Evolutionary conservation across 805 yeast species (phyloP).

Genomic region (Candida coquimbonensis): DNA sequence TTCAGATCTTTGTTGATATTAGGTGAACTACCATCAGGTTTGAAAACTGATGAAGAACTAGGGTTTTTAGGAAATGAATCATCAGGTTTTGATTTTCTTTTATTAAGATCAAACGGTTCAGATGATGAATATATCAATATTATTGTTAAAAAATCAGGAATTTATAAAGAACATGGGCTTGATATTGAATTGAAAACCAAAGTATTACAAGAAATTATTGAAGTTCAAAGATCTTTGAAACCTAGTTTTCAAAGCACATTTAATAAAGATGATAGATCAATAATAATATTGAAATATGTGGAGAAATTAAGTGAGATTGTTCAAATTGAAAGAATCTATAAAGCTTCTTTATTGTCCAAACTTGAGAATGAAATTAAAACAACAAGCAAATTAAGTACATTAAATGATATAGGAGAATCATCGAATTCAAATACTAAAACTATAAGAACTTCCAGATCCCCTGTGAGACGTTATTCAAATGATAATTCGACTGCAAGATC

Average conservation of each 20-base stretch:
- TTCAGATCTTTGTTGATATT: conserved; percentile 56
- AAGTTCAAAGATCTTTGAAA: conserved; percentile 19
- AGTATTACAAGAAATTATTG: conserved; percentile 31
- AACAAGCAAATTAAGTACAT: not conserved
- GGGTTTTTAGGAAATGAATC: conserved; percentile 10
- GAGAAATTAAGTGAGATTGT: conserved; percentile 49
- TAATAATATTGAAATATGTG: conserved; percentile 42
- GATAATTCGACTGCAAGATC: conserved; percentile 1
- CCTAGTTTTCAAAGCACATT: conserved; percentile 22
- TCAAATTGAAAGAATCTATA: conserved; percentile 60
- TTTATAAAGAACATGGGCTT: conserved; percentile 51
- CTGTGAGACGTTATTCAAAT: conserved; percentile 13
- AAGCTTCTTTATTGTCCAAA: conserved; percentile 29
- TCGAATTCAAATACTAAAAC: not conserved
- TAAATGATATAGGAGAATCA: conserved; percentile 4
- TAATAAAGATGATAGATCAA: conserved; percentile 34
- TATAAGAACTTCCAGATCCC: conserved; percentile 16
- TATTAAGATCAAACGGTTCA: conserved; percentile 36
- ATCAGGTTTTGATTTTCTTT: conserved; percentile 25
- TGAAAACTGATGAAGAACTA: conserved; percentile 13
- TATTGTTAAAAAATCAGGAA: conserved; percentile 37
- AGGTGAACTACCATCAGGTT: conserved; percentile 37
- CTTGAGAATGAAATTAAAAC: conserved; percentile 9
- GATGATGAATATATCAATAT: conserved; percentile 36
- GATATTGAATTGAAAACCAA: conserved; percentile 32